These are phyloP conservation scores for Shiraia sp. DNA, from an alignment of 2,329 filamentous ascomycete species.

Conservation along the genomic window DNA sequence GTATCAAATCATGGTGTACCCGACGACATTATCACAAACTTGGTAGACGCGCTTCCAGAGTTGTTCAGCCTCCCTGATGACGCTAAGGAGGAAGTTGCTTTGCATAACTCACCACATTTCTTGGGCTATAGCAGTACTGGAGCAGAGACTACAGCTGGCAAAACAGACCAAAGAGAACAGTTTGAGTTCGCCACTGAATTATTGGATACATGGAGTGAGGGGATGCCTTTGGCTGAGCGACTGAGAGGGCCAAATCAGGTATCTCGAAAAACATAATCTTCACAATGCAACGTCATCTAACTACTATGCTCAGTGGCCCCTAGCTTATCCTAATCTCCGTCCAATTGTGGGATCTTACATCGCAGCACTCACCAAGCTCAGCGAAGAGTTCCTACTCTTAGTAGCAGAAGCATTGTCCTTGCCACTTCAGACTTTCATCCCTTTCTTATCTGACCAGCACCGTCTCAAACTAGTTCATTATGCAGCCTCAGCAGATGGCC, in stretches of 20 bases:
- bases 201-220: conserved; percentile 4
- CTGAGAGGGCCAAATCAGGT: conserved; percentile 9
- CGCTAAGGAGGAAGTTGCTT: conserved; percentile 4
- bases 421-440: conserved; percentile 4
- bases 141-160: conserved; percentile 59
- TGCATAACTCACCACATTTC: conserved; percentile 61
- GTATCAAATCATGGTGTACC: conserved; percentile 8
- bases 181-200: conserved; percentile 64
- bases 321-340: conserved; percentile 2
- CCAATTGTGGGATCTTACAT: conserved; percentile 8
- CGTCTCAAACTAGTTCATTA: conserved; percentile 64
- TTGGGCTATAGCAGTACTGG: conserved; percentile 62
- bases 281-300: background rate
- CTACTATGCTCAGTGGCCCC: conserved; percentile 3
- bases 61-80: conserved; percentile 47
- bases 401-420: conserved; percentile 11
- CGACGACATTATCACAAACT: conserved; percentile 1
- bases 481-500: conserved; percentile 30
- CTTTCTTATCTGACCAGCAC: conserved; percentile 50
- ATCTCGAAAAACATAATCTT: background rate
- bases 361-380: conserved; percentile 5
- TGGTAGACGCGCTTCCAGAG: conserved; percentile 41
- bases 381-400: conserved; percentile 5
- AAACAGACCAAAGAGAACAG: conserved; percentile 59
- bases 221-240: conserved; percentile 4